These are phyloP conservation scores for Trichoderma polysporum DNA, from an alignment of 2,329 filamentous ascomycete species.

Conservation along the genomic window DNA sequence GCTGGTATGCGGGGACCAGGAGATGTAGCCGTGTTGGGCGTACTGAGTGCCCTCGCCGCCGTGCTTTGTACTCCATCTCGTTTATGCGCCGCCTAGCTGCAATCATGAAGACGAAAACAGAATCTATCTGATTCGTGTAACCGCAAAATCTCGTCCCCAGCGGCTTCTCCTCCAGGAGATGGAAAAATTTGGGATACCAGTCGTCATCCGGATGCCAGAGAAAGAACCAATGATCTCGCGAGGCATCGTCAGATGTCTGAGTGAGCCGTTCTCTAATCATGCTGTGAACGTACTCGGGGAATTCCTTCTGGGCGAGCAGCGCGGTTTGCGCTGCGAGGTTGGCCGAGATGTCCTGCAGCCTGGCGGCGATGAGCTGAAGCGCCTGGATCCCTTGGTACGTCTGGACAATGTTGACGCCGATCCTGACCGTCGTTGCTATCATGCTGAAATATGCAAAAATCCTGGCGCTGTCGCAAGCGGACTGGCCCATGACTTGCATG, in stretches of 20 bases:
- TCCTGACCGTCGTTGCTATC: slow-evolving; percentile 33
- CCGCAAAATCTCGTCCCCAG: slow-evolving; percentile 39
- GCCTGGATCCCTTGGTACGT: slow-evolving; percentile 39
- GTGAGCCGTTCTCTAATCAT: slow-evolving; percentile 39
- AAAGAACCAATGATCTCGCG: slow-evolving; percentile 40
- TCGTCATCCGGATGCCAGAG: slow-evolving; percentile 43
- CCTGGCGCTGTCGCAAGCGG: slow-evolving; percentile 34
- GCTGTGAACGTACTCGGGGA: slow-evolving; percentile 38
- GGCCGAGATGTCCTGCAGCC: slow-evolving; percentile 35
- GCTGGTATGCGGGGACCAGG: slow-evolving; percentile 41
- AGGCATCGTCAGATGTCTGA: slow-evolving; percentile 33
- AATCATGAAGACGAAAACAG: slow-evolving; percentile 42
- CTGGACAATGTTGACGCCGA: slow-evolving; percentile 37
- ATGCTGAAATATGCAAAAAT: slow-evolving; percentile 35
- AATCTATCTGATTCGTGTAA: slow-evolving; percentile 43
- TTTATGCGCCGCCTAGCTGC: slow-evolving; percentile 32
- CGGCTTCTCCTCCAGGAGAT: slow-evolving; percentile 36
- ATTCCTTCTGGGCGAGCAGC: slow-evolving; percentile 38
- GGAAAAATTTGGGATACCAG: slow-evolving; percentile 43
- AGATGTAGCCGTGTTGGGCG: slow-evolving; percentile 37
- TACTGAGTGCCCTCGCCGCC: slow-evolving; percentile 26
- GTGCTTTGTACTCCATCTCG: slow-evolving; percentile 28
- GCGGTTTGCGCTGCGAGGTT: slow-evolving; percentile 38
- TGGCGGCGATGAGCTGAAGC: slow-evolving; percentile 37
- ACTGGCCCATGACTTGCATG: slow-evolving; percentile 38